Evolutionary conservation across 805 yeast species (phyloP).

Genomic region (Hanseniaspora nectarophila): DNA sequence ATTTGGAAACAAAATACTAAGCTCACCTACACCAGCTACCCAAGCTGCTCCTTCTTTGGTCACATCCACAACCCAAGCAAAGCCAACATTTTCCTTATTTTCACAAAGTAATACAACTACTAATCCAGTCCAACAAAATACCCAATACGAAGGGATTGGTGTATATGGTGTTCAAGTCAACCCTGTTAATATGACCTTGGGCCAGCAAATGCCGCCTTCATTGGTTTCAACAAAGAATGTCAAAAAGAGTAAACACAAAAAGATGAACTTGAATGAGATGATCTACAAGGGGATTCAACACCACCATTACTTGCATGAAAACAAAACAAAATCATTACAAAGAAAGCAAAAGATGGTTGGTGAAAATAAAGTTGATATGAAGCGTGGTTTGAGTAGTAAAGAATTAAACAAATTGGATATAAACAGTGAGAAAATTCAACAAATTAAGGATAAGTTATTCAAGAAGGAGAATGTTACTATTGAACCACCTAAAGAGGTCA

Average conservation of each 20-base stretch:
- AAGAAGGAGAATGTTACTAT: background rate
- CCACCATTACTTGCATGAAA: background rate
- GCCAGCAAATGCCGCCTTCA: slow-evolving; percentile 4
- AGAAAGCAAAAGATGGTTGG: background rate
- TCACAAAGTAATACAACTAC: background rate
- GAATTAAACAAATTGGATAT: background rate
- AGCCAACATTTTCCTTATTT: slow-evolving; percentile 7
- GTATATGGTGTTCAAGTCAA: slow-evolving; percentile 10
- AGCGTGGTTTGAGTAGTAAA: background rate
- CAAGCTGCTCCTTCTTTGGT: background rate
- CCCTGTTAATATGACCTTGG: slow-evolving; percentile 2
- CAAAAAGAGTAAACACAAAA: slow-evolving; percentile 5
- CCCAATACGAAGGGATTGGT: background rate
- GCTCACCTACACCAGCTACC: background rate
- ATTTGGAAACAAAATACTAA: background rate
- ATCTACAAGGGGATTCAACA: background rate
- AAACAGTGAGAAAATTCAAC: background rate
- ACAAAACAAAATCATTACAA: background rate
- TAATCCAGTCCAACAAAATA: background rate
- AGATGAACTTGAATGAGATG: background rate
- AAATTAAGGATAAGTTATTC: background rate
- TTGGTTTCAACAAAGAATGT: background rate
- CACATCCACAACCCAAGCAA: background rate
- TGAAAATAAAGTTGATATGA: background rate
- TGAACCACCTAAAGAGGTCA: background rate